Conservation (phyloP, 2,329 filamentous ascomycete genomes). For the Colletotrichum lentis region DNA sequence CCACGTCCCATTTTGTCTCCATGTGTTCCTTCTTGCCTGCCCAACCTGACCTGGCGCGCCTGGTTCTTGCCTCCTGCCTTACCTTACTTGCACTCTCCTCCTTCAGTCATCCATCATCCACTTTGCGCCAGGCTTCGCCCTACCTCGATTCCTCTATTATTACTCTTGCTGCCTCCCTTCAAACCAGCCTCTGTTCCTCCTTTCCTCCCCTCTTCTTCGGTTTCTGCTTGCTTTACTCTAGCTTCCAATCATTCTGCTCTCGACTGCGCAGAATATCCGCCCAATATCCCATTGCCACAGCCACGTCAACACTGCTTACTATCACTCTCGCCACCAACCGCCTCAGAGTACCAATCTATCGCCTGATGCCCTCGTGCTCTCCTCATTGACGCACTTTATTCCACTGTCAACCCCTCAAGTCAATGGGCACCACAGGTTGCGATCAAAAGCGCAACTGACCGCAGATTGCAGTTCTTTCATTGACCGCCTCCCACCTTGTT, state of each 20-base stretch:
- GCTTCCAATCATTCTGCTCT: neutral
- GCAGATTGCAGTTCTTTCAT: slow-evolving; percentile 19
- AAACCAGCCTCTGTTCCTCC: neutral
- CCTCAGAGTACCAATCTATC: slow-evolving; percentile 9
- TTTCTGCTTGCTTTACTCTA: slow-evolving; percentile 3
- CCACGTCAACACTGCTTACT: slow-evolving; percentile 5
- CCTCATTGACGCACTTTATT: slow-evolving; percentile 9
- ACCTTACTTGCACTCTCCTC: slow-evolving; percentile 12
- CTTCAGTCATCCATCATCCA: slow-evolving; percentile 34
- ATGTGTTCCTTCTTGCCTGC: slow-evolving; percentile 10
- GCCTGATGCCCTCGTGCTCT: neutral
- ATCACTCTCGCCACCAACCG: slow-evolving; percentile 9
- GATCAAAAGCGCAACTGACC: slow-evolving; percentile 11
- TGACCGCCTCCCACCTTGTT: slow-evolving; percentile 9
- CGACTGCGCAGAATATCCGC: neutral
- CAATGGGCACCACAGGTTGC: slow-evolving; percentile 14
- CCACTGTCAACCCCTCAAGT: slow-evolving; percentile 17
- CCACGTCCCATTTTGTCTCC: neutral
- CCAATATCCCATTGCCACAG: slow-evolving; percentile 18
- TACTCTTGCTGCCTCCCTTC: slow-evolving; percentile 19
- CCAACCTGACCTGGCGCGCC: slow-evolving; percentile 14
- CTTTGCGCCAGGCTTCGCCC: slow-evolving; percentile 34
- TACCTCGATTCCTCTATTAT: slow-evolving; percentile 26
- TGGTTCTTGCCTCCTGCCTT: slow-evolving; percentile 6
- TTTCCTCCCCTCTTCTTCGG: slow-evolving; percentile 8